Conservation (phyloP, 257 asterid species). For the Anisodus tanguticus region DNA sequence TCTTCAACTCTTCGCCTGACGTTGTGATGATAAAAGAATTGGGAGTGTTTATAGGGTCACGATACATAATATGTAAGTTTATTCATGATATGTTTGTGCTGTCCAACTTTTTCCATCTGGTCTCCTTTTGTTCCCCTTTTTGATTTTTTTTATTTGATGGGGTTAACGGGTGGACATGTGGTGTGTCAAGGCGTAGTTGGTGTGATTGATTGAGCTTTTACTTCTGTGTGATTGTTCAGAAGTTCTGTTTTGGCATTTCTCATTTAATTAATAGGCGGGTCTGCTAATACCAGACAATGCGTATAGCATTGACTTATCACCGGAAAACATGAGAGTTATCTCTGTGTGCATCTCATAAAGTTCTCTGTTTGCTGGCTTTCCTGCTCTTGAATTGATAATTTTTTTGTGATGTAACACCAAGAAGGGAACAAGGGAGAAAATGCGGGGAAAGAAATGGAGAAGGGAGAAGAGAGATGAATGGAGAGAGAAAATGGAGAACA, state of each 20-base stretch:
- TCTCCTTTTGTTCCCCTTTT: background rate
- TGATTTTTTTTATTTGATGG: constrained; percentile 8
- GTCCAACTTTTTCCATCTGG: constrained; percentile 5
- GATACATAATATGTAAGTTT: background rate
- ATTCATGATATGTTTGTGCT: constrained; percentile 14
- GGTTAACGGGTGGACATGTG: constrained; percentile 10
- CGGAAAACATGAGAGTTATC: background rate
- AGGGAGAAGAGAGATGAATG: background rate
- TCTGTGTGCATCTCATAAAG: background rate
- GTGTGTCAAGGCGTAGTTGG: constrained; percentile 23
- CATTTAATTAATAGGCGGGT: background rate
- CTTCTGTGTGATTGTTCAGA: background rate
- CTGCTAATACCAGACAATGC: background rate
- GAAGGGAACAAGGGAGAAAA: background rate
- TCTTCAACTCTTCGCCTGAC: constrained; percentile 4
- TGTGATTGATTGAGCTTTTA: constrained; percentile 17
- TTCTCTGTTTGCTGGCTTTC: background rate
- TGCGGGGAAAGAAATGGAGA: background rate
- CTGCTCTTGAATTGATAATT: background rate
- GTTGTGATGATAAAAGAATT: constrained; percentile 4
- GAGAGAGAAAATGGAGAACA: background rate
- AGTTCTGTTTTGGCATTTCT: constrained; percentile 9
- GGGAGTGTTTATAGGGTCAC: background rate
- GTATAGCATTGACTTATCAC: background rate
- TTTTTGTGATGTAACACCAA: background rate